phyloP scores from a whole-genome alignment of 1,284 basidiomycete species.

The Austroboletus sp. region DNA sequence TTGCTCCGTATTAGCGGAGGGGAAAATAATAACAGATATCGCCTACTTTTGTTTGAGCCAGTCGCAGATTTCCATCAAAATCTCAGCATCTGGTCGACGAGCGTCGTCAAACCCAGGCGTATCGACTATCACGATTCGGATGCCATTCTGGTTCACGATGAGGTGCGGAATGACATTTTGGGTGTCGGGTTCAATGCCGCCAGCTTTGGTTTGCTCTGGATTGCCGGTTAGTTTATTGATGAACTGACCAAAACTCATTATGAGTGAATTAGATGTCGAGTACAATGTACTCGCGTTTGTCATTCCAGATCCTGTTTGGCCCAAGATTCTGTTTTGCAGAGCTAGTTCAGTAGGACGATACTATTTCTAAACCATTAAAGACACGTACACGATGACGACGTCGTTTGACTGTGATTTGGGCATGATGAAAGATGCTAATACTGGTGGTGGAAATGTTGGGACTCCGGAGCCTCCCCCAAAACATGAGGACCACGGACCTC shows the following conservation, averaged over 20 bases:
- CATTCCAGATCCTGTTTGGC: slow-evolving; percentile 21
- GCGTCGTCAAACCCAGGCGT: slow-evolving; percentile 27
- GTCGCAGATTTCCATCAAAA: slow-evolving; percentile 16
- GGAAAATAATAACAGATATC: background rate
- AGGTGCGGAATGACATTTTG: slow-evolving; percentile 7
- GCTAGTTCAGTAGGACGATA: background rate
- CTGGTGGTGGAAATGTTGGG: background rate
- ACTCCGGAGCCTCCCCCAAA: background rate
- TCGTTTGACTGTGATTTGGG: slow-evolving; percentile 5
- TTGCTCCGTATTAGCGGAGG: background rate
- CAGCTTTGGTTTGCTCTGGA: background rate
- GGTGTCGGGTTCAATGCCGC: slow-evolving; percentile 12
- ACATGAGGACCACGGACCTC: no score
- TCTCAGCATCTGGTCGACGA: slow-evolving; percentile 7
- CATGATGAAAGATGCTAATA: slow-evolving; percentile 1
- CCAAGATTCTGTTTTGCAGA: slow-evolving; percentile 12
- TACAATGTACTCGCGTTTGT: slow-evolving; percentile 9
- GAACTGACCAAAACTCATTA: slow-evolving; percentile 12
- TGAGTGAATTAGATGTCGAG: background rate
- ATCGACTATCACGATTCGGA: slow-evolving; percentile 20
- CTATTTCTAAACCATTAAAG: background rate
- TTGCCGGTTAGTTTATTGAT: slow-evolving; percentile 15
- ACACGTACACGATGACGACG: slow-evolving; percentile 13
- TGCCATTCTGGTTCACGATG: background rate
- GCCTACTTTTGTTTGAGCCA: slow-evolving; percentile 14